Percentiles rank a stretch among this genome's conserved stretches.
Conservation (phyloP, 2,329 filamentous ascomycete genomes). For the Fusarium mangiferae region DNA sequence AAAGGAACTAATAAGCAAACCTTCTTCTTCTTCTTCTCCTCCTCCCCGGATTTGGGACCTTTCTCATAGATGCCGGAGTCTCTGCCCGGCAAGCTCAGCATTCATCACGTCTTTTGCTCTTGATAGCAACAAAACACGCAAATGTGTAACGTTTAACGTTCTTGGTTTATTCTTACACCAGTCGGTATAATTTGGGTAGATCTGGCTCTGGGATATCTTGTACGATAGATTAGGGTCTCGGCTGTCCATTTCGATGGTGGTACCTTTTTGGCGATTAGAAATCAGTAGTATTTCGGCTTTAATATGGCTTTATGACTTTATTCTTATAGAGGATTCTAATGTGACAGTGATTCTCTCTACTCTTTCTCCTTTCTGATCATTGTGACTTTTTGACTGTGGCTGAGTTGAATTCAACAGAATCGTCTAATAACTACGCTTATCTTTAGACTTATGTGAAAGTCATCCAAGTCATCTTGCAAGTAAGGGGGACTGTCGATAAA, state of each 20-base stretch:
- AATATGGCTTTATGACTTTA: slow-evolving; percentile 34
- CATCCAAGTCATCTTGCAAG: too few species aligned
- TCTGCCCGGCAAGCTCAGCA: slow-evolving; percentile 5
- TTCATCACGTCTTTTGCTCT: slow-evolving; percentile 16
- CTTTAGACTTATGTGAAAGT: neutral
- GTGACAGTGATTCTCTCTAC: neutral
- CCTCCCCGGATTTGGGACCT: neutral
- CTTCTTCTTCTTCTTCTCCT: neutral
- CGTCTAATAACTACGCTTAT: neutral
- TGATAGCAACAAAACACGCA: slow-evolving; percentile 17
- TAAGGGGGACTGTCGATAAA: neutral
- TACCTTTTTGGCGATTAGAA: slow-evolving; percentile 36
- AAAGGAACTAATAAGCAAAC: slow-evolving; percentile 9
- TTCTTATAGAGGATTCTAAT: neutral
- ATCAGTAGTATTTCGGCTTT: slow-evolving; percentile 38
- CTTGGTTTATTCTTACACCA: slow-evolving; percentile 39
- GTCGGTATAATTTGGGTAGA: slow-evolving; percentile 17
- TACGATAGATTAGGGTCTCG: slow-evolving; percentile 20
- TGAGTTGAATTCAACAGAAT: neutral
- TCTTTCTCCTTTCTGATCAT: neutral
- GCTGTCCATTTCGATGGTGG: slow-evolving; percentile 33
- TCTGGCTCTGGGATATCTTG: slow-evolving; percentile 22
- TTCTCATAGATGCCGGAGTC: neutral
- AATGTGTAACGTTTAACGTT: slow-evolving; percentile 37
- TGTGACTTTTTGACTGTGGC: neutral